phyloP scores from a whole-genome alignment of 495 filamentous ascomycete genomes.

The Acidomyces sp. region DNA sequence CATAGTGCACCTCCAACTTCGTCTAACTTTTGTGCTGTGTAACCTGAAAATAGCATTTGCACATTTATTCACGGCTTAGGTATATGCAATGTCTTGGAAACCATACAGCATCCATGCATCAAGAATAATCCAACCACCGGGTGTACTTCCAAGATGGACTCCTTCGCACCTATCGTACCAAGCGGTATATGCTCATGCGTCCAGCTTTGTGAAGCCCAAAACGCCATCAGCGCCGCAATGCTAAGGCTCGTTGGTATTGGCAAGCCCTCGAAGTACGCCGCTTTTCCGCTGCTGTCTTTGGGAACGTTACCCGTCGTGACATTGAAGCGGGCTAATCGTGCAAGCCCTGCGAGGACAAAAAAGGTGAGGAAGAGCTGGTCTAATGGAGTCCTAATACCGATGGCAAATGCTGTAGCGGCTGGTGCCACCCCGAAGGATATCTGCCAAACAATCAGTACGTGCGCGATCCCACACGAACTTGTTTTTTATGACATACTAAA shows the following conservation, averaged over 20 bases:
- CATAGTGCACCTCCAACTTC: too few relatives aligned
- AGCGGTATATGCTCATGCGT: constrained; percentile 60
- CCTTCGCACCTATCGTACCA: constrained; percentile 48
- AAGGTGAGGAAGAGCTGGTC: constrained; percentile 77
- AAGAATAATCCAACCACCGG: constrained; percentile 74
- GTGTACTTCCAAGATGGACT: constrained; percentile 70
- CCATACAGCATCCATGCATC: constrained; percentile 78
- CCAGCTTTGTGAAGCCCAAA: constrained; percentile 73
- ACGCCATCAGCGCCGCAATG: constrained; percentile 74
- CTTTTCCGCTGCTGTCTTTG: constrained; percentile 83
- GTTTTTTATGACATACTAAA: constrained; percentile 44
- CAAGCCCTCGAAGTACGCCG: constrained; percentile 88
- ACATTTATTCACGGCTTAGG: constrained; percentile 66
- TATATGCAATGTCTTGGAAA: constrained; percentile 85
- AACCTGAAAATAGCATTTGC: too few relatives aligned
- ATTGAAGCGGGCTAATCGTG: constrained; percentile 91
- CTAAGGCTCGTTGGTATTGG: constrained; percentile 82
- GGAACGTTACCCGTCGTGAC: constrained; percentile 79
- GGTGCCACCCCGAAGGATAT: constrained; percentile 93
- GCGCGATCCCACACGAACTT: not conserved
- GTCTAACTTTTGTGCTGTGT: too few relatives aligned
- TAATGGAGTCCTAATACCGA: constrained; percentile 73
- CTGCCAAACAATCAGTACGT: constrained; percentile 32
- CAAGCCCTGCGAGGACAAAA: constrained; percentile 91
- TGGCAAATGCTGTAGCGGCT: constrained; percentile 71